phyloP scores from a whole-genome alignment of 1,284 basidiomycete species.

The Ustilago curta region DNA sequence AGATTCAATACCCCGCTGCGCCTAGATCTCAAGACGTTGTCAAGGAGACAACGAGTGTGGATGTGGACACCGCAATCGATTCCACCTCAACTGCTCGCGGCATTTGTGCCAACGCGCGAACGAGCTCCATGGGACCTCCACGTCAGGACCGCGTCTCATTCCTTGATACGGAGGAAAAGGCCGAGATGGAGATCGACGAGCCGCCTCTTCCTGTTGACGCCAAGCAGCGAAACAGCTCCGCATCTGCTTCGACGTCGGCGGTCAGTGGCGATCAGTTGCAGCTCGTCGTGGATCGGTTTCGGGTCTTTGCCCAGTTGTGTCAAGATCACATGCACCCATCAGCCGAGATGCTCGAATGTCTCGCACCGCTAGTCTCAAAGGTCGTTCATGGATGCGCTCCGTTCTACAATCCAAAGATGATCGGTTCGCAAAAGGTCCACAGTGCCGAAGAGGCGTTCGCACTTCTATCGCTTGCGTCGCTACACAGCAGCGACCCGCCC shows the following conservation, averaged over 20 bases:
- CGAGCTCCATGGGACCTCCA: slow-evolving; percentile 8
- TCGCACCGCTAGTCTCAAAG: slow-evolving; percentile 22
- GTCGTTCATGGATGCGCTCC: slow-evolving; percentile 21
- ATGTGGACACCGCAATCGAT: not conserved
- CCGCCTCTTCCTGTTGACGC: slow-evolving; percentile 8
- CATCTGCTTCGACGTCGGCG: slow-evolving; percentile 15
- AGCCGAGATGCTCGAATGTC: slow-evolving; percentile 22
- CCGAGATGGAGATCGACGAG: slow-evolving; percentile 18
- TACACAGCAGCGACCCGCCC: slow-evolving; percentile 14
- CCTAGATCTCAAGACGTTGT: not conserved
- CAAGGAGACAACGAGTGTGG: not conserved
- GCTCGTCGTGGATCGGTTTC: slow-evolving; percentile 31
- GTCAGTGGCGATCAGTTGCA: slow-evolving; percentile 39
- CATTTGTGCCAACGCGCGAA: not conserved
- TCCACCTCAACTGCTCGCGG: not conserved
- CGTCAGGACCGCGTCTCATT: not conserved
- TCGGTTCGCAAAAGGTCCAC: slow-evolving; percentile 29
- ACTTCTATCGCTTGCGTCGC: slow-evolving; percentile 29
- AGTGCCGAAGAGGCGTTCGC: slow-evolving; percentile 33
- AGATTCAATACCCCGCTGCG: not conserved
- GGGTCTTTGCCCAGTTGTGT: slow-evolving; percentile 37
- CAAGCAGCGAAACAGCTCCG: slow-evolving; percentile 24
- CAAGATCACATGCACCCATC: slow-evolving; percentile 37
- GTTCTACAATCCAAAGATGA: slow-evolving; percentile 37
- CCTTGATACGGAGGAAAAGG: not conserved